Conservation (phyloP, 257 asterid genomes). For the Salvia splendens region DNA sequence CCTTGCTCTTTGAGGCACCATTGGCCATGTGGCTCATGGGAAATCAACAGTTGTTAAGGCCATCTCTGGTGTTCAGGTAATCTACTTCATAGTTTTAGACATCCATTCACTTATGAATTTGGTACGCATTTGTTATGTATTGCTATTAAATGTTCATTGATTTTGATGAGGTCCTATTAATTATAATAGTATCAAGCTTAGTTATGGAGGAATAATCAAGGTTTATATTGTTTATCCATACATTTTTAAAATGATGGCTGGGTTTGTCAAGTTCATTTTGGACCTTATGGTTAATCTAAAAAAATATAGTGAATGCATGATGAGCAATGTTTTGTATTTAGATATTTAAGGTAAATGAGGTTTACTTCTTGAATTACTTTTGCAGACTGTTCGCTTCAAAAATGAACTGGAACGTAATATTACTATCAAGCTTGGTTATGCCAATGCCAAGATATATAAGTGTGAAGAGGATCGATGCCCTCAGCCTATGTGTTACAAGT, state of each 20-base stretch:
- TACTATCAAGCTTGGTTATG: conserved; percentile 98
- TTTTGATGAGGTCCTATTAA: not conserved
- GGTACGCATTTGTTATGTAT: not conserved
- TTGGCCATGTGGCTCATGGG: conserved; percentile 99
- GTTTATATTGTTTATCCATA: not conserved
- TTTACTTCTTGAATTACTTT: conserved; percentile 29
- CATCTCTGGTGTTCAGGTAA: conserved; percentile 96
- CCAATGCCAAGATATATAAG: conserved; percentile 94
- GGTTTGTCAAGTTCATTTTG: conserved; percentile 1
- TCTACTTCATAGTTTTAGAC: conserved; percentile 8
- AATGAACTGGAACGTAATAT: conserved; percentile 97
- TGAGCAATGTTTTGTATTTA: no score
- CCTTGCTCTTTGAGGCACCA: conserved; percentile 66
- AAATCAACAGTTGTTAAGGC: conserved; percentile 97
- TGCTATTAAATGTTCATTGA: conserved; percentile 1
- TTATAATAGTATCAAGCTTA: not conserved
- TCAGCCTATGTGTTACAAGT: conserved; percentile 97
- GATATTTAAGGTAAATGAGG: not conserved
- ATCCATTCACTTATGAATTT: conserved; percentile 4
- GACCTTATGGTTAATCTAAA: not conserved
- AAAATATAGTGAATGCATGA: no score
- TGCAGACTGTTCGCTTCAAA: conserved; percentile 95
- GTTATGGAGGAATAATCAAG: not conserved
- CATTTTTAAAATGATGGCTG: conserved; percentile 3
- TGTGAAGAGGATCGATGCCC: conserved; percentile 95